Evolutionary conservation across 1,284 basidiomycete genomes (phyloP).

Genomic region (Hypsizygus ulmarius): DNA sequence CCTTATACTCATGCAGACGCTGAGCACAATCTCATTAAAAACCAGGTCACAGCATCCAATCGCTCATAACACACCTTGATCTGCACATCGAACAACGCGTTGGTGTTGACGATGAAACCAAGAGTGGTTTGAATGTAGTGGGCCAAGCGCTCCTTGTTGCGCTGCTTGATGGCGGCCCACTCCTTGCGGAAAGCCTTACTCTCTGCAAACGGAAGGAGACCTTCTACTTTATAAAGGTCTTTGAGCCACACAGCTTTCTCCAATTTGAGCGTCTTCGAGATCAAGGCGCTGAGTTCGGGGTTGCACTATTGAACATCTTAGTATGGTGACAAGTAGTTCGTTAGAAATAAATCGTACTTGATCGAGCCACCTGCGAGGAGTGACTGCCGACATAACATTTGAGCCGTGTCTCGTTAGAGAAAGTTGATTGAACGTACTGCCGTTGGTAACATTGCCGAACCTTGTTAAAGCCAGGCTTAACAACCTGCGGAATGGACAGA

Average conservation of each 20-base stretch:
- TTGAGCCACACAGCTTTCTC: constrained; percentile 80
- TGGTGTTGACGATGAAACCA: constrained; percentile 72
- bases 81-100: constrained; percentile 90
- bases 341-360: constrained; percentile 40
- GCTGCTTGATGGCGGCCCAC: constrained; percentile 83
- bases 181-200: constrained; percentile 71
- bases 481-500: not conserved
- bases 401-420: constrained; percentile 7
- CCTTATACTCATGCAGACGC: constrained; percentile 88
- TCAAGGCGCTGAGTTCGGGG: constrained; percentile 78
- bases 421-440: constrained; percentile 51
- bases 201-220: constrained; percentile 64
- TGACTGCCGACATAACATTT: constrained; percentile 44
- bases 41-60: not conserved
- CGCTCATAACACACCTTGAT: constrained; percentile 62
- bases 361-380: constrained; percentile 86
- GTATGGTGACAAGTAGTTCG: not conserved
- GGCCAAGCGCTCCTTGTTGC: constrained; percentile 84
- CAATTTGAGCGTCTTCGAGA: constrained; percentile 75
- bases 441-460: constrained; percentile 83
- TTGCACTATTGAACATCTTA: constrained; percentile 62
- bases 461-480: constrained; percentile 28
- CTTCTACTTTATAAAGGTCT: constrained; percentile 70
- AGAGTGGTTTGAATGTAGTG: constrained; percentile 74
- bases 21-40: constrained; percentile 25